Conservation (phyloP, 441 rosid genomes). For the Gossypium schwendimanii region DNA sequence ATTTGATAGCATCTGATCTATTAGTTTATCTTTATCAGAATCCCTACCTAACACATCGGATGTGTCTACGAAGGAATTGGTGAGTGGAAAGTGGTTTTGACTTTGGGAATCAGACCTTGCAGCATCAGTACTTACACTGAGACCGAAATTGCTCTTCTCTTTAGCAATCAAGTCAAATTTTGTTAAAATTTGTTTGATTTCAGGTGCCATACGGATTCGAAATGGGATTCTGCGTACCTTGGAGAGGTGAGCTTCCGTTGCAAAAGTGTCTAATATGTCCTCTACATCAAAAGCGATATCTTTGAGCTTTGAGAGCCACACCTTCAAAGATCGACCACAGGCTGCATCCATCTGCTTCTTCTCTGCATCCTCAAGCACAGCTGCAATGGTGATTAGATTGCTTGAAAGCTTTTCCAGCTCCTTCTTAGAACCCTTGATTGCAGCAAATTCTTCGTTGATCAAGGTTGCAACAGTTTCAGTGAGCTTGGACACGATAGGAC, state of each 20-base stretch:
- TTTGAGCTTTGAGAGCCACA: slow-evolving; percentile 23
- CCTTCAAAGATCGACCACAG: slow-evolving; percentile 6
- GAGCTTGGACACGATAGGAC: background rate
- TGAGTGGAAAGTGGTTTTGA: background rate
- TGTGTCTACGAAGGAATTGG: background rate
- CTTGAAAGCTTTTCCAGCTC: slow-evolving; percentile 13
- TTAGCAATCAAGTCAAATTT: background rate
- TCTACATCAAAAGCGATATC: slow-evolving; percentile 23
- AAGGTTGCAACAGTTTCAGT: background rate
- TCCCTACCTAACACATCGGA: background rate
- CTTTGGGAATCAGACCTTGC: background rate
- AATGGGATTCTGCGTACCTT: background rate
- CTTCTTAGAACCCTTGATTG: background rate
- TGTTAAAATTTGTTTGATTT: background rate
- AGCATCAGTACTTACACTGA: background rate
- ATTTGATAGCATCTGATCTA: background rate
- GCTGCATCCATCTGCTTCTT: slow-evolving; percentile 11
- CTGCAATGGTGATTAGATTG: slow-evolving; percentile 7
- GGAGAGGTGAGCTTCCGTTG: background rate
- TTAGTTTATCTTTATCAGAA: background rate
- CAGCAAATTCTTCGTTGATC: background rate
- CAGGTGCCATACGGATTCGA: background rate
- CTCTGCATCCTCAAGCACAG: slow-evolving; percentile 27
- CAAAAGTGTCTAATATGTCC: slow-evolving; percentile 19
- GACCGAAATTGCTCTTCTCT: background rate